Evolutionary conservation across 116 monocot species (phyloP).

Genomic region (Papilionanthe hybrid): DNA sequence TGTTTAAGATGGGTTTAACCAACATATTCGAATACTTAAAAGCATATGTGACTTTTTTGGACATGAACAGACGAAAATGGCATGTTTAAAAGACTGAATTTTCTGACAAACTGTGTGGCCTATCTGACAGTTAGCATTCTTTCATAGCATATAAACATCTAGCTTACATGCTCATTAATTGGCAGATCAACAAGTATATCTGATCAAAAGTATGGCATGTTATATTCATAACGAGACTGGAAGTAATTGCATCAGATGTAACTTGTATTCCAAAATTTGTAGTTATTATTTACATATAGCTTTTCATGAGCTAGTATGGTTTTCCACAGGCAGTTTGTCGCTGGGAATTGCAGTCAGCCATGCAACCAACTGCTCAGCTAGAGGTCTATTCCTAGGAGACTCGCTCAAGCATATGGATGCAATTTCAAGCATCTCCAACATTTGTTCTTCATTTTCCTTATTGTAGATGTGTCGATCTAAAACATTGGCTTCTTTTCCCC

Average conservation of each 20-base stretch:
- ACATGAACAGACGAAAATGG: no score
- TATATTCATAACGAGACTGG: neutral
- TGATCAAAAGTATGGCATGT: neutral
- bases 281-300: constrained; percentile 7
- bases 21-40: no score
- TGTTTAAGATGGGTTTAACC: no score
- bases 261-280: neutral
- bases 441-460: constrained; percentile 25
- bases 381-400: constrained; percentile 44
- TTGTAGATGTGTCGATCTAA: constrained; percentile 44
- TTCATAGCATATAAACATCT: no score
- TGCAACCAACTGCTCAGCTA: constrained; percentile 37
- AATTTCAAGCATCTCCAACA: constrained; percentile 48
- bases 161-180: no score
- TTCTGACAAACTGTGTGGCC: no score
- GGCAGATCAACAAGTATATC: neutral
- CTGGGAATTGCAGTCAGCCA: constrained; percentile 41
- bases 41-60: no score
- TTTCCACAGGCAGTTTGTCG: neutral
- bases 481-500: constrained; percentile 37
- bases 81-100: no score
- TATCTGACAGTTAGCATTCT: no score
- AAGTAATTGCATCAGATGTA: neutral
- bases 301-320: neutral
- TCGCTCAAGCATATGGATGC: constrained; percentile 48